A percentile compares a stretch with the other conserved stretches of the same genome.
Evolutionary conservation across 2,329 filamentous ascomycete species (phyloP).

Genomic region (Lecanoromycetidae sp.): DNA sequence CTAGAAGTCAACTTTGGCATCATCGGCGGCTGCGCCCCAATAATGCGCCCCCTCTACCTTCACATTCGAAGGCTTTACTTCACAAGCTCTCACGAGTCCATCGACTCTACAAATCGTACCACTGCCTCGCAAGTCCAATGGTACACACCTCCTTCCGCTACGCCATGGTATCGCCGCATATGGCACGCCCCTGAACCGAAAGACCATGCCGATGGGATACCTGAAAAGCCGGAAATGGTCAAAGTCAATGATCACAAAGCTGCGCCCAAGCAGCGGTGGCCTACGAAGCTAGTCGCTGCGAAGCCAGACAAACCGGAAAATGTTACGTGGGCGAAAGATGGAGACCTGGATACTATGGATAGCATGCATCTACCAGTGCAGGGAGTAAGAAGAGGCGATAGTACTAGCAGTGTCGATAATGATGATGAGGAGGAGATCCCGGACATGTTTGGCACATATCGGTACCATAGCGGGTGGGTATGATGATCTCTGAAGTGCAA

Average conservation of each 20-base stretch:
- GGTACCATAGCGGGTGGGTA: conserved; percentile 7
- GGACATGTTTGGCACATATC: conserved; percentile 2
- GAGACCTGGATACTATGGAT: background rate
- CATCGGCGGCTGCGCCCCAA: conserved; percentile 14
- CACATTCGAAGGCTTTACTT: background rate
- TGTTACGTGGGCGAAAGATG: conserved; percentile 14
- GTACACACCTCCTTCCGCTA: conserved; percentile 6
- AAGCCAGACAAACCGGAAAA: conserved; percentile 7
- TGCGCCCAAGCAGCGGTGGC: background rate
- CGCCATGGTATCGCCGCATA: conserved; percentile 9
- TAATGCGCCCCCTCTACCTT: conserved; percentile 13
- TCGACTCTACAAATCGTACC: conserved; percentile 2
- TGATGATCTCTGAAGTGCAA: too few species aligned
- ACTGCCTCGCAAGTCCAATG: conserved; percentile 4
- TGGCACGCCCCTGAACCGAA: background rate
- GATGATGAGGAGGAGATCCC: background rate
- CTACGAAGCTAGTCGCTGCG: background rate
- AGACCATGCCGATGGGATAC: conserved; percentile 1
- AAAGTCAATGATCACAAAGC: background rate
- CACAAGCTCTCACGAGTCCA: background rate
- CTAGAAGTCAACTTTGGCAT: conserved; percentile 17
- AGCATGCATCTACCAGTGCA: conserved; percentile 15
- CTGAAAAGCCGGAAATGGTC: background rate
- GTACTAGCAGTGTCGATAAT: background rate
- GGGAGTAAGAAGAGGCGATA: conserved; percentile 7